phyloP scores from a whole-genome alignment of 2,329 filamentous ascomycete species.

The Bipolaris bicolor region DNA sequence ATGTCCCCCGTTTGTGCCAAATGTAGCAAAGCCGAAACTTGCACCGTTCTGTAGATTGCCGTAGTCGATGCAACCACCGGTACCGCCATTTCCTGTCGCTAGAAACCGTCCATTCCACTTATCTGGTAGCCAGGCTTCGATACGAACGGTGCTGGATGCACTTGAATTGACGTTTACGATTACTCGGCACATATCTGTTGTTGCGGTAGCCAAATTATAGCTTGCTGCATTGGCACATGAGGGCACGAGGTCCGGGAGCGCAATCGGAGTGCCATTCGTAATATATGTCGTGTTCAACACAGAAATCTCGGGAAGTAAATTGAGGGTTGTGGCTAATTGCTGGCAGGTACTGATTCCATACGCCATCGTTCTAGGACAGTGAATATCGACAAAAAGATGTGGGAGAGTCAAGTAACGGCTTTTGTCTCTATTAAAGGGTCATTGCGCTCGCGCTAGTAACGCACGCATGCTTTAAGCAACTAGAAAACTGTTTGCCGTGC shows the following conservation, averaged over 20 bases:
- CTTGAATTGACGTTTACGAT: slow-evolving; percentile 10
- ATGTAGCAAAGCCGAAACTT: slow-evolving; percentile 45
- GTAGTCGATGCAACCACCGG: slow-evolving; percentile 45
- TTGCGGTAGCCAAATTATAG: slow-evolving; percentile 10
- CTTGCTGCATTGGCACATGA: slow-evolving; percentile 10
- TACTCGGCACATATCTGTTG: slow-evolving; percentile 18
- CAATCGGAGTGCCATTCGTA: slow-evolving; percentile 4
- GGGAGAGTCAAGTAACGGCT: background rate
- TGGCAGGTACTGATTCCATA: slow-evolving; percentile 12
- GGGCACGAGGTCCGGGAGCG: slow-evolving; percentile 11
- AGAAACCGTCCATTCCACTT: slow-evolving; percentile 48
- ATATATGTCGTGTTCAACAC: slow-evolving; percentile 16
- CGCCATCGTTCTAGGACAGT: slow-evolving; percentile 3
- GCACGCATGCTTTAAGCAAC: background rate
- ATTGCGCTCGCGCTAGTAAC: background rate
- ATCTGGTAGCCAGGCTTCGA: slow-evolving; percentile 49
- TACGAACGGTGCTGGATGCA: slow-evolving; percentile 35
- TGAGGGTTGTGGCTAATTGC: slow-evolving; percentile 9
- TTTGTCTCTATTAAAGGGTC: background rate
- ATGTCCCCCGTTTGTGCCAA: slow-evolving; percentile 50
- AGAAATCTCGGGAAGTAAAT: slow-evolving; percentile 5
- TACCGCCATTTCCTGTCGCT: slow-evolving; percentile 46
- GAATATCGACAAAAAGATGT: background rate
- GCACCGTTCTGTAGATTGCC: slow-evolving; percentile 44
- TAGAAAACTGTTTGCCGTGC: background rate